Conservation (phyloP, 805 yeast species). For the Hanseniaspora pseudoguilliermondii region DNA sequence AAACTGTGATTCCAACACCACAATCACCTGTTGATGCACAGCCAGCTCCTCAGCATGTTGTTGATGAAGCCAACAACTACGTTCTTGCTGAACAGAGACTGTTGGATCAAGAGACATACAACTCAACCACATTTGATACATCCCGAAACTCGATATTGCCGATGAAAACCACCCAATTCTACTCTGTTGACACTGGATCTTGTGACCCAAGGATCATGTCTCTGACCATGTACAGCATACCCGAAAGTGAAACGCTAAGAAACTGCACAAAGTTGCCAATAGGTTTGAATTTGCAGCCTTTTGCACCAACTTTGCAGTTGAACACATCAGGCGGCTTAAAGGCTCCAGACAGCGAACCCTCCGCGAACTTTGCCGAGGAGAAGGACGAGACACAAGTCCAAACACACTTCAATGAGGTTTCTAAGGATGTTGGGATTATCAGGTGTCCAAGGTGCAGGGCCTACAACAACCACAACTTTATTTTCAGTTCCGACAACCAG, state of each 20-base stretch:
- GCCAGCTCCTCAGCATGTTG: neutral
- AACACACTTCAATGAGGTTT: conserved; percentile 4
- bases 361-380: conserved; percentile 22
- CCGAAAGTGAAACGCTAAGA: conserved; percentile 58
- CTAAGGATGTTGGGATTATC: conserved; percentile 48
- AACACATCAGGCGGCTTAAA: neutral
- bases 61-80: conserved; percentile 19
- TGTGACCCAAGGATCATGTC: conserved; percentile 71
- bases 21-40: neutral
- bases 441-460: conserved; percentile 88
- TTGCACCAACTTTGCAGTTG: conserved; percentile 42
- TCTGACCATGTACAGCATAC: conserved; percentile 70
- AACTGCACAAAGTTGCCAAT: conserved; percentile 64
- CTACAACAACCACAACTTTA: conserved; percentile 75
- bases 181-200: conserved; percentile 68
- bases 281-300: conserved; percentile 71
- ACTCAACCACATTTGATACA: conserved; percentile 45
- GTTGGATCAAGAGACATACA: conserved; percentile 28
- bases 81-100: conserved; percentile 26
- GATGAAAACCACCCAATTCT: conserved; percentile 56
- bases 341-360: neutral
- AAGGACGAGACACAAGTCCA: conserved; percentile 10
- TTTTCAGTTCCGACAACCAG: conserved; percentile 40
- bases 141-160: conserved; percentile 77
- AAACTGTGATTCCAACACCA: neutral